A percentile compares a stretch with the other conserved stretches of the same genome.
Evolutionary conservation across 225 moss, liverwort and hornwort genomes (phyloP).

Genomic region (Pleurozium schreberi): DNA sequence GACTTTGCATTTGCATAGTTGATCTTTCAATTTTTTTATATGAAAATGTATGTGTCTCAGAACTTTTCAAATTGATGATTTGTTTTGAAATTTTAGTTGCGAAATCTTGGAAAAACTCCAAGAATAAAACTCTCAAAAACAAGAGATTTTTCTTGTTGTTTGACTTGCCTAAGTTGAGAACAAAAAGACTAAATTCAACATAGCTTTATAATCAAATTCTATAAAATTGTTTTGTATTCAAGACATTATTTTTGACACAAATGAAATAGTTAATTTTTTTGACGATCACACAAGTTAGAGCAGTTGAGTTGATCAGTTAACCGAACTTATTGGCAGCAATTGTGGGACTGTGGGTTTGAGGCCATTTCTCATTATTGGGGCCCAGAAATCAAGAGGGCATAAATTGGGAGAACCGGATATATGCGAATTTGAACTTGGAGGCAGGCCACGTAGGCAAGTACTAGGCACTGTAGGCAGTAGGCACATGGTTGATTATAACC

Average conservation of each 20-base stretch:
- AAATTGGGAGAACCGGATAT: neutral
- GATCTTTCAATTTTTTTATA: neutral
- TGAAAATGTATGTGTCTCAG: no score
- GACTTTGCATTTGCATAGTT: neutral
- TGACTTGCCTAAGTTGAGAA: fast-evolving
- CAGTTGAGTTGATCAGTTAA: neutral
- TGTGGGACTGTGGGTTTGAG: neutral
- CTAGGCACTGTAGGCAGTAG: no score
- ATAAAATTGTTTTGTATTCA: neutral
- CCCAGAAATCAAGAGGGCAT: neutral
- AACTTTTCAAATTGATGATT: neutral
- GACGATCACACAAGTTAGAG: neutral
- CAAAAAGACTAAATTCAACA: neutral
- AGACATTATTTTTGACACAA: no score
- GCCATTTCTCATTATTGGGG: neutral
- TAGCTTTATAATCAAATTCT: neutral
- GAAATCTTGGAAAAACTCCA: neutral
- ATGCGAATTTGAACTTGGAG: neutral
- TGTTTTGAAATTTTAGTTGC: neutral
- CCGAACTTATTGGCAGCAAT: neutral
- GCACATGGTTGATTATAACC: neutral
- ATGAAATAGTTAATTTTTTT: no score
- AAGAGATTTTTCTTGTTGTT: neutral
- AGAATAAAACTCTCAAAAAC: neutral
- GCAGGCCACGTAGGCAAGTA: neutral